Conservation (phyloP, 2,329 filamentous ascomycete genomes). For the Trichoderma endophyticum region DNA sequence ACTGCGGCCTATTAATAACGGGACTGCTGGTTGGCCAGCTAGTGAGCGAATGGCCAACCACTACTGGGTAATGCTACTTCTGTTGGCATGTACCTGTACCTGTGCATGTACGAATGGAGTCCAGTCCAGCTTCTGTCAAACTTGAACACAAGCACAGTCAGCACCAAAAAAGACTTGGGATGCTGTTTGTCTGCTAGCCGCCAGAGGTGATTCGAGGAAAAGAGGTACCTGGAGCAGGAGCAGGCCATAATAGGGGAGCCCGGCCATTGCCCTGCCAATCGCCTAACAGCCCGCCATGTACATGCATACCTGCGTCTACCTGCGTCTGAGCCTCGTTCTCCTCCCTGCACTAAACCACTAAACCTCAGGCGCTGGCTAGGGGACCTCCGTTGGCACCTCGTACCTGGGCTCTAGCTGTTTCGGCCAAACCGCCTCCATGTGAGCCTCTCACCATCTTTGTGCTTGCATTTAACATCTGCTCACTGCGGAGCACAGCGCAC, state of each 20-base stretch:
- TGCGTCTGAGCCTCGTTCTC: neutral
- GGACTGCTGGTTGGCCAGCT: neutral
- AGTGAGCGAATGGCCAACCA: neutral
- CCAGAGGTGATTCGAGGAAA: neutral
- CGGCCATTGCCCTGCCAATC: neutral
- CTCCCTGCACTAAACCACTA: neutral
- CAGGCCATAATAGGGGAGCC: neutral
- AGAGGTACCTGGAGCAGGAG: neutral
- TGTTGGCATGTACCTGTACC: neutral
- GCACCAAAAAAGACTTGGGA: neutral
- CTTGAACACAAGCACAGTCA: neutral
- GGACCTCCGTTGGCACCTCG: neutral
- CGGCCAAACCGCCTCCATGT: slow-evolving; percentile 12
- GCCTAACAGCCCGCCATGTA: neutral
- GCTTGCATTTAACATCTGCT: slow-evolving; percentile 9
- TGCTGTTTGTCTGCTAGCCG: neutral
- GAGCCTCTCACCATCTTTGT: slow-evolving; percentile 3
- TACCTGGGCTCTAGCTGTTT: neutral
- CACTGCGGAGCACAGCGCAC: slow-evolving; percentile 9
- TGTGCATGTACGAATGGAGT: neutral
- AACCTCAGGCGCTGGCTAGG: neutral
- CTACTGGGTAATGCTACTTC: neutral
- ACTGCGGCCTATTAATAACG: slow-evolving; percentile 7
- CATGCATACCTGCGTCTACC: neutral
- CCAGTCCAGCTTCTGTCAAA: neutral